Evolutionary conservation across 2,329 filamentous ascomycete species (phyloP).

Genomic region (Fusarium concolor): DNA sequence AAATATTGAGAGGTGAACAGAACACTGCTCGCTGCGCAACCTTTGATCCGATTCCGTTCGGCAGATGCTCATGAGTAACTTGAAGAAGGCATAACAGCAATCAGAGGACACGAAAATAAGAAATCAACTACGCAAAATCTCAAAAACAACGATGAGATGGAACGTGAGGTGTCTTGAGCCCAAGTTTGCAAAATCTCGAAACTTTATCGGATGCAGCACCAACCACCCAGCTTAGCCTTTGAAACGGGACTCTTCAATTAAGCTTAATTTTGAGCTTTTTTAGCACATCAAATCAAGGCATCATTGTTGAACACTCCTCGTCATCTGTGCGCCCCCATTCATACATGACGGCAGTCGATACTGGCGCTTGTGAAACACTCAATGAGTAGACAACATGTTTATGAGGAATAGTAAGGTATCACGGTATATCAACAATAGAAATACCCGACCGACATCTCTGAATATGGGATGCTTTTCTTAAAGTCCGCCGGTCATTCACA

Average conservation of each 20-base stretch:
- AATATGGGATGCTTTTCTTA: not conserved
- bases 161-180: not conserved
- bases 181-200: not conserved
- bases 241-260: constrained; percentile 6
- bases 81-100: too few species aligned
- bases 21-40: too few species aligned
- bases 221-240: too few species aligned
- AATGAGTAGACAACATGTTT: not conserved
- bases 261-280: constrained; percentile 35
- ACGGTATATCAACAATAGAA: not conserved
- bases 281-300: not conserved
- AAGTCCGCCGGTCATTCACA: not conserved
- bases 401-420: too few species aligned
- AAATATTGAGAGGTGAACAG: too few species aligned
- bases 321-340: not conserved
- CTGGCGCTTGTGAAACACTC: not conserved
- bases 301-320: not conserved
- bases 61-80: too few species aligned
- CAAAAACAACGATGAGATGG: too few species aligned
- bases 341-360: not conserved
- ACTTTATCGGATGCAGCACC: not conserved
- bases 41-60: too few species aligned
- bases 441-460: not conserved
- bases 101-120: not conserved
- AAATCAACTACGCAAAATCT: too few species aligned